Conservation (phyloP, 2,329 filamentous ascomycete species). For the Corinectria fuckeliana region DNA sequence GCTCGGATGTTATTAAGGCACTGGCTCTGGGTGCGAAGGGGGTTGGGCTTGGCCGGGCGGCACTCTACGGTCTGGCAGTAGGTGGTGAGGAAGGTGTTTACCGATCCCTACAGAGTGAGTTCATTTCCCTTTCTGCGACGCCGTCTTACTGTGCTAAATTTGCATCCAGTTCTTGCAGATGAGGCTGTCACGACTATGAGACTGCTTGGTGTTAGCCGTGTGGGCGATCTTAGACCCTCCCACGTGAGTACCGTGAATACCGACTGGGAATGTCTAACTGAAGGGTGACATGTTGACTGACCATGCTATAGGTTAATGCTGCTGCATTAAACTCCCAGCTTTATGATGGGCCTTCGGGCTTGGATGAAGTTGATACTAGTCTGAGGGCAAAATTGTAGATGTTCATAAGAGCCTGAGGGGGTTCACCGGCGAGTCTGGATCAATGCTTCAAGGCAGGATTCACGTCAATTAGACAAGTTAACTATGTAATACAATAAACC, state of each 20-base stretch:
- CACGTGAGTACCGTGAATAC: conserved; percentile 9
- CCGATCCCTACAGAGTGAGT: conserved; percentile 19
- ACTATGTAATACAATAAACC: background rate
- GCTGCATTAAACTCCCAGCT: conserved; percentile 2
- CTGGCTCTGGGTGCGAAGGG: conserved; percentile 69
- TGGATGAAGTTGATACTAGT: background rate
- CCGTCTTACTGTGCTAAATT: background rate
- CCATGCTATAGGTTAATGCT: background rate
- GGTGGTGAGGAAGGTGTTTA: conserved; percentile 16
- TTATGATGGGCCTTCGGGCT: background rate
- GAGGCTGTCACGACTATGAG: conserved; percentile 20
- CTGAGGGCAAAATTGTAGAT: background rate
- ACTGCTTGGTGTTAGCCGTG: conserved; percentile 11
- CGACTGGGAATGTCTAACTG: background rate
- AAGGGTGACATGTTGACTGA: background rate
- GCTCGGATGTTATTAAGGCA: conserved; percentile 71
- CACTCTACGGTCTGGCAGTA: conserved; percentile 53
- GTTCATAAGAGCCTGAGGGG: too few species aligned
- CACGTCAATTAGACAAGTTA: too few species aligned
- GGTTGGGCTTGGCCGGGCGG: conserved; percentile 66
- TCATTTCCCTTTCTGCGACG: background rate
- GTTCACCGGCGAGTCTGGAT: too few species aligned
- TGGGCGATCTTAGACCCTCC: conserved; percentile 6
- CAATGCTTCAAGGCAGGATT: too few species aligned
- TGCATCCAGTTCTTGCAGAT: conserved; percentile 15